These are phyloP conservation scores for Sphaerulina musiva DNA, from an alignment of 2,329 filamentous ascomycete species.

Conservation along the genomic window DNA sequence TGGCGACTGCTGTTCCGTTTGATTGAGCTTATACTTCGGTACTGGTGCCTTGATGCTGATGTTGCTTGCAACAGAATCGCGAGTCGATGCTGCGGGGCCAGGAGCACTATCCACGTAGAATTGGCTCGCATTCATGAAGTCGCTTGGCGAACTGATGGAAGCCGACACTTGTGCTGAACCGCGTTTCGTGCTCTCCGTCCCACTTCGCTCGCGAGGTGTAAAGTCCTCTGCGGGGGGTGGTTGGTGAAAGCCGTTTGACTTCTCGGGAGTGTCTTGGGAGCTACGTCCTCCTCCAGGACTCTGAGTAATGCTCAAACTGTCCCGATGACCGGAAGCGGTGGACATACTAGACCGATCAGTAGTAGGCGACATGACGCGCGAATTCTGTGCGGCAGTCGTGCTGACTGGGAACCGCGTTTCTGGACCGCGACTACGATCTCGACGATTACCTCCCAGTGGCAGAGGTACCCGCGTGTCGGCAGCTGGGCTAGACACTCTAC, in stretches of 20 bases:
- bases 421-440: constrained; percentile 65
- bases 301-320: constrained; percentile 76
- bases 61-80: constrained; percentile 9
- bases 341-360: constrained; percentile 16
- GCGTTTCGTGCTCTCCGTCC: constrained; percentile 22
- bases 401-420: constrained; percentile 73
- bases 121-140: constrained; percentile 24
- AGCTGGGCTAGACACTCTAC: constrained; percentile 45
- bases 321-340: constrained; percentile 39
- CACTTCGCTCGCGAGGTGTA: constrained; percentile 15
- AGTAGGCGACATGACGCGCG: constrained; percentile 39
- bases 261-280: constrained; percentile 14
- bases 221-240: constrained; percentile 28
- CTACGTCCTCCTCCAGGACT: constrained; percentile 36
- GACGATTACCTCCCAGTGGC: constrained; percentile 52
- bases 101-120: constrained; percentile 25
- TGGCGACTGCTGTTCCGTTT: constrained; percentile 19
- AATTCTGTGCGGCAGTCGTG: constrained; percentile 43
- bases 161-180: constrained; percentile 24
- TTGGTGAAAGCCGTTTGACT: constrained; percentile 29
- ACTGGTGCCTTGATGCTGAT: constrained; percentile 12
- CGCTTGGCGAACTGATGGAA: constrained; percentile 25
- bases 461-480: constrained; percentile 33
- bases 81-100: constrained; percentile 6
- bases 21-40: constrained; percentile 14